Percentiles rank a stretch among this genome's conserved stretches.
Evolutionary conservation across 768 basidiomycete species (phyloP).

Genomic region (Serendipita sp.): DNA sequence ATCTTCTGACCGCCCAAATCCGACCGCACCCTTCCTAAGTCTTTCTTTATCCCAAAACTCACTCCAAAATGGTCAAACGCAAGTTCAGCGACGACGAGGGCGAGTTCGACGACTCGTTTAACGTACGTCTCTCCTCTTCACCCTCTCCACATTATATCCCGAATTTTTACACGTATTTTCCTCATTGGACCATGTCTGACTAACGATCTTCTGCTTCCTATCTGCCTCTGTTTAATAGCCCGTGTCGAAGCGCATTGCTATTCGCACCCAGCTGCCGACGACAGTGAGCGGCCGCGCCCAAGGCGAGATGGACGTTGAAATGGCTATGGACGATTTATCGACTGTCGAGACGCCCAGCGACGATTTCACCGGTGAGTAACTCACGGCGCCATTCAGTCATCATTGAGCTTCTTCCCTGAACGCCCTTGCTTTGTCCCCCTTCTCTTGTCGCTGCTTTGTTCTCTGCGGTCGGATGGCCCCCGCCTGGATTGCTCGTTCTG

Average conservation of each 20-base stretch:
- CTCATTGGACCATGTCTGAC: background rate
- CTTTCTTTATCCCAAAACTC: background rate
- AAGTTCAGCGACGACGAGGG: slow-evolving; percentile 49
- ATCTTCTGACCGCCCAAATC: slow-evolving; percentile 5
- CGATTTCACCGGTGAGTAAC: background rate
- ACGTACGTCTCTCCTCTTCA: background rate
- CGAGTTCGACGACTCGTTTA: slow-evolving; percentile 18
- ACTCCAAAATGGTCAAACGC: slow-evolving; percentile 51
- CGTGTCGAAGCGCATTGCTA: slow-evolving; percentile 4
- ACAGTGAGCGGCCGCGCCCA: background rate
- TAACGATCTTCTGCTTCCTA: background rate
- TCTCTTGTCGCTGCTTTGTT: background rate
- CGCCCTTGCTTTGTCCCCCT: background rate
- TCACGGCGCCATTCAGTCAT: background rate
- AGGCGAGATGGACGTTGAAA: slow-evolving; percentile 8
- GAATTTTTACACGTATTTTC: slow-evolving; percentile 5
- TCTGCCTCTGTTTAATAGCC: background rate
- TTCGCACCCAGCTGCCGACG: background rate
- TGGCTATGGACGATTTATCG: background rate
- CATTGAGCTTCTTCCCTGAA: background rate
- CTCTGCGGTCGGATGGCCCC: background rate
- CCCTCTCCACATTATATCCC: slow-evolving; percentile 24
- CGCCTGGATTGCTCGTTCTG: background rate
- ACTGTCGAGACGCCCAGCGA: background rate
- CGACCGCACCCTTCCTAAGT: slow-evolving; percentile 1